Base-by-base conservation (phyloP, 2,329 filamentous ascomycete species). In the Pseudocercospora crystallina region DNA sequence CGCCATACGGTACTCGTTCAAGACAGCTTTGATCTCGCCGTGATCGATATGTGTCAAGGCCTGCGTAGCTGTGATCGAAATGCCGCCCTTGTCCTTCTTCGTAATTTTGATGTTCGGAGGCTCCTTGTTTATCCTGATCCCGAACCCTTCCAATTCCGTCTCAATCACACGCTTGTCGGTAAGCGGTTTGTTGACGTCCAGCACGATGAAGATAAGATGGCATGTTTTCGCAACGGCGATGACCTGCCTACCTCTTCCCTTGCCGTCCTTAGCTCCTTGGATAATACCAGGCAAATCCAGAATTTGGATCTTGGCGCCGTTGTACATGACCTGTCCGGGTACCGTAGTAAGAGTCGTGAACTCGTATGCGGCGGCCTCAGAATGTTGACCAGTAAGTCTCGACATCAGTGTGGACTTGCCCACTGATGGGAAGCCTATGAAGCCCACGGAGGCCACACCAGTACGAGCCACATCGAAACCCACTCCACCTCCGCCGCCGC, bases 161-260 rank as follows among this genome's bases (percentile, higher is more conserved):
- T 99, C 94, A 66, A 99, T 99, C 57, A 99, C 80, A 54, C 89
- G 84, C 79, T 99, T 99, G 74, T 99, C 94, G 12, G 92, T 95
- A 63, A 99, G 77, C 17, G 94, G 94, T 75, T 99, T 99, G 76
- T 97, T 97, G 66, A 99, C 94, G 68, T 99, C 94, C 48, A 99
- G 80, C 41, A 99, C 90, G 68, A 99, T 99, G 74, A 97, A 97
- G 65, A 99, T 99, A 64, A 99, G 76, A 79, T 99, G 89, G 76
- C 94, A 99, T 13, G 94, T 97, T 79, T 99, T 99, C 53, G 94
- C 92, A 42, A 99, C 94, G 8, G 94, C 94, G 76, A 99, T 99
- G 67, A 99, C 94, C 76, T 99, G 94, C 63, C 92, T 85, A 80
- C 94, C 94, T 79, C 94, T 85, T 76, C 94, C 94, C 69, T 96